Evolutionary conservation across 2,329 filamentous ascomycete species (phyloP).

Genomic region (Cordyceps fumosorosea): DNA sequence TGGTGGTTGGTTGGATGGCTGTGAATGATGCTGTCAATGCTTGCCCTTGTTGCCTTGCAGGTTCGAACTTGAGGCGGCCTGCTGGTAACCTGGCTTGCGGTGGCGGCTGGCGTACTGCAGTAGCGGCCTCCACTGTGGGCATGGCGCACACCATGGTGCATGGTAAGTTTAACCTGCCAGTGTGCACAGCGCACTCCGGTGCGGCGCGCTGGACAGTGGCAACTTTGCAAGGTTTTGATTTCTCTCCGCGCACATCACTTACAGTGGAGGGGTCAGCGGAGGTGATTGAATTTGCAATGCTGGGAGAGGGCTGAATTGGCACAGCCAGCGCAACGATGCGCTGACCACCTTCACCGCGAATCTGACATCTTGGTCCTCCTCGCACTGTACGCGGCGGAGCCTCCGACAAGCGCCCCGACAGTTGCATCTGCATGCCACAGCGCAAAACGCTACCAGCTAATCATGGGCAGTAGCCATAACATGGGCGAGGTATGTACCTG

Average conservation of each 20-base stretch:
- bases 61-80: no score
- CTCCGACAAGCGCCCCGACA: slow-evolving; percentile 24
- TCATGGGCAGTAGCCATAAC: slow-evolving; percentile 13
- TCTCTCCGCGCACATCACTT: not conserved
- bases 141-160: not conserved
- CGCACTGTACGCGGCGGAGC: not conserved
- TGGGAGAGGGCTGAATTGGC: not conserved
- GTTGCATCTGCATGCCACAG: slow-evolving; percentile 21
- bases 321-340: not conserved
- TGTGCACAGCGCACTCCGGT: not conserved
- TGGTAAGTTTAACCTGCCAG: not conserved
- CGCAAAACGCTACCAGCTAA: slow-evolving; percentile 16
- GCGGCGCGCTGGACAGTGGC: not conserved
- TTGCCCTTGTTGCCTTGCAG: no score
- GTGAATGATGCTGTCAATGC: no score
- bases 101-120: not conserved
- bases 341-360: not conserved
- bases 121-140: slow-evolving; percentile 1
- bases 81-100: not conserved
- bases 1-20: not conserved
- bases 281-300: not conserved
- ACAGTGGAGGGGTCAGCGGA: not conserved
- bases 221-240: not conserved
- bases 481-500: slow-evolving; percentile 14
- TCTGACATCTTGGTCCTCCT: not conserved